Evolutionary conservation across 2,329 filamentous ascomycete genomes (phyloP), one percentile per base, ranked within the genome.

Genomic region (Penicillium sp.): DNA sequence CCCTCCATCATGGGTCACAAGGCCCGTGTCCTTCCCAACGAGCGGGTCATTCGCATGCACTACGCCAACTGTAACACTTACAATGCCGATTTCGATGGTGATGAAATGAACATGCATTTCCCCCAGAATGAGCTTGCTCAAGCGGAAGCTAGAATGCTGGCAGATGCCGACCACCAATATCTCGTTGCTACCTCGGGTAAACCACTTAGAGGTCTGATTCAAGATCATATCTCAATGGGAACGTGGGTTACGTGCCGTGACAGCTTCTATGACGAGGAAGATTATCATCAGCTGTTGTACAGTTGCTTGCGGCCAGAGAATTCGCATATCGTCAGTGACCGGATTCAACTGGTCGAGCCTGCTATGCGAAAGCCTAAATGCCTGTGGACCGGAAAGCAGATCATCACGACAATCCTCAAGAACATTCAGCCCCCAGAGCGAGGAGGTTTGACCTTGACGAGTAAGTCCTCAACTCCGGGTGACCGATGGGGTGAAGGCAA

Each of bases 61-160:
- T 99, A 99, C 76, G 93, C 94, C 66, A 99, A 99, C 73, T 97
- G 94, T 74, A 99, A 99, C 69, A 97, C 94, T 0, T 99, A 99
- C 80, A 99, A 99, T 66, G 94, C 94, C 30, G 94, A 99, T 81
- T 99, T 99, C 69, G 95, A 99, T 68, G 94, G 94, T 73, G 94
- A 99, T 70, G 94, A 99, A 74, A 99, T 99, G 94, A 99, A 99
- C 73, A 95, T 99, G 92, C 94, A 99, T 75, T 97, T 99, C 68
- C 94, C 94, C 1, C 94, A 99, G 66, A 97, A 96, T 64, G 95
- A 97, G 70, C 81, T 97, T 61, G 94, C 94, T 14, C 84, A 94
- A 63, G 90, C 93, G 2, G 94, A 99, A 76, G 94, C 94, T 2
- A 82, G 96, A 62, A 90, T 91, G 63, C 87, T 99, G 66, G 94